Base-by-base conservation (phyloP, 1,139 yeast species). In the Candida buenavistaensis region DNA sequence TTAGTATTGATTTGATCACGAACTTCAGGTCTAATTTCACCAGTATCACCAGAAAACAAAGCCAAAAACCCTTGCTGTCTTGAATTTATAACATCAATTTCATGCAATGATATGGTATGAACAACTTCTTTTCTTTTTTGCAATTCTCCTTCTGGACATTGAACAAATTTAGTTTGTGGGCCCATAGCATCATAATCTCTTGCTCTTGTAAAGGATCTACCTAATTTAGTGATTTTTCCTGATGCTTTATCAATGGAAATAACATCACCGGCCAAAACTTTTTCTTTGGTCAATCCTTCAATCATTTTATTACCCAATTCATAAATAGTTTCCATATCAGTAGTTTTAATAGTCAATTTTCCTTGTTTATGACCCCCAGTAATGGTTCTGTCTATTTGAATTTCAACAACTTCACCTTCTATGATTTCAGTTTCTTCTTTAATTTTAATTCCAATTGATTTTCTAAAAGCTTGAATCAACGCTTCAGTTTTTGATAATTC, bases 181-280 rank as follows among this genome's bases (percentile, higher is more conserved):
- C 98, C 97, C 97, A 92, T 92, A 26, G 98, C 98, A 63, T 94
- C 99, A 62, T 92, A 94, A 62, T 94, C 98, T 56, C 98, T 76
- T 4, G 97, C 95, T 50, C 98, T 78, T 8, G 97, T 82, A 61
- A 88, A 92, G 1, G 97, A 89, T 58, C 96, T 81, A 41, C 99
- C 99, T 45, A 94, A 73, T 62, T 90, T 92, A 32, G 95, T 81
- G 51, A 92, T 87, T 54, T 89, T 88, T 36, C 98, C 99, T 39
- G 89, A 79, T 3, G 97, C 90, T 64, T 92, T 92, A 62, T 94
- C 98, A 57, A 94, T 89, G 14, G 95, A 82, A 45, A 94, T 85
- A 36, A 94, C 95, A 64, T 94, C 99, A 37, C 99, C 99, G 2
- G 98, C 98, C 51, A 92, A 76, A 21, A 94, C 94, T 58, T 92